Base-by-base conservation (phyloP, 2,329 filamentous ascomycete genomes). In the Calonectria crousiana region DNA sequence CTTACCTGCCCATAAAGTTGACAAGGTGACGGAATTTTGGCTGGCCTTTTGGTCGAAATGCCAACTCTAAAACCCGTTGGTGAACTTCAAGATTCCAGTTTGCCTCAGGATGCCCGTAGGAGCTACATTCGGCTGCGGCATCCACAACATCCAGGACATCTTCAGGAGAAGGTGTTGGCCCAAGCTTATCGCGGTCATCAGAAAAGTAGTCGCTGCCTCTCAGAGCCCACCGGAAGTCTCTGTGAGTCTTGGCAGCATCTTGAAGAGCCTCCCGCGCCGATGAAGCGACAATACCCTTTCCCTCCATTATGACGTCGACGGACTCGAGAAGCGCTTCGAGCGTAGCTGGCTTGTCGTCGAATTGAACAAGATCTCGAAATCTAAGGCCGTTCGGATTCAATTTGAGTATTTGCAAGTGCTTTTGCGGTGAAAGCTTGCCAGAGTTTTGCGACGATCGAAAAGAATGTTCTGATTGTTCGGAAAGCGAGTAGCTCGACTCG, bases 81-180 rank as follows among this genome's bases (percentile, higher is more conserved):
- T 76, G 66, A 13, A 76, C 74, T 30, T 72, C 66, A 10, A 70
- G 26, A 30, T 74, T 74, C 74, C 66, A 76, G n/a, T 72, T 68
- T 3, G 53, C 69, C 44, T 76, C 67, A 9, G 60, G 66, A 13
- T 71, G 67, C 8, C 34, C 62, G 26, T 47, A 49, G 1, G 51
- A 62, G 23, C 62, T 74, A 30, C 74, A 74, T 26, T 76, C 72
- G 5, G 53, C 66, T 9, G 69, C 66, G 4, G 66, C 72, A 30
- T 36, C 49, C 5, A 76, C 30, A 4, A 76, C 28, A 18, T 41
- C 23, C 13, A 72, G 16, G 0, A 70, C 67, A 62, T 58, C 74
- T 11, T 74, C 60, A 6, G 47, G 69, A 2, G 69, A 65, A 3
- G 74, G 72, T 3, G 72, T 76, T 28, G 67, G 72, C 8, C 74